Evolutionary conservation across 129 eudicot genomes (phyloP), one percentile per base, ranked within the genome.

Genomic region (Dittrichia graveolens): DNA sequence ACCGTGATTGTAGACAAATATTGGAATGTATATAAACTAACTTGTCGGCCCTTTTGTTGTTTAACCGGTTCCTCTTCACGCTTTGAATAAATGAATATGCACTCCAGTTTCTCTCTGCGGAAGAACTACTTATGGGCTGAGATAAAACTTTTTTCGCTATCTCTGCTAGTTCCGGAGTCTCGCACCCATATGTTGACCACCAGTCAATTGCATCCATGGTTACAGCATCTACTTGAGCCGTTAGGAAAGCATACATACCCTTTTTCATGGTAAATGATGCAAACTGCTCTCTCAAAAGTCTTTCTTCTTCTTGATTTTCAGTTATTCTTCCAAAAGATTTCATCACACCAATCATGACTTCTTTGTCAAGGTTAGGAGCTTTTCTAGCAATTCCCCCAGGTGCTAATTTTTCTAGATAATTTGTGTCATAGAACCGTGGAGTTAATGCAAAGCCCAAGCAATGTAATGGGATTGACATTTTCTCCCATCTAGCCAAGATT

Each of bases 401-500:
- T 0, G 59, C 44, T 31, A 5, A 16, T 8, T 1, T 52, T 6
- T 31, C 35, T 18, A 47, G 18, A 67, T 45, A 67, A 0, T 12
- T 5, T 9, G 16, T 18, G 31, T 19, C 59, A 47, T 67, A 67
- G 11, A 67, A 31, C 3, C 42, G 3, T 1, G 59, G 73, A 34
- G 14, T 18, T 45, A 67, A 50, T 18, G 57, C 16, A 24, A 15
- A 66, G 0, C 56, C 72, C 39, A 66, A 47, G 40, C 41, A 46
- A 31, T 46, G 55, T 46, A 66, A 45, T 5, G 57, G 56, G n/a
- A 66, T 66, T 1, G 53, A 45, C 58, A 66, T 66, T 35, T 44
- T 45, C 38, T 44, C 72, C 57, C 42, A 13, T 8, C 38, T 15
- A 8, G 40, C 57, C 5, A 66, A 16, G 19, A 66, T 5, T 0